Evolutionary conservation across 2,329 filamentous ascomycete species (phyloP).

Genomic region (Colletotrichum zoysiae): DNA sequence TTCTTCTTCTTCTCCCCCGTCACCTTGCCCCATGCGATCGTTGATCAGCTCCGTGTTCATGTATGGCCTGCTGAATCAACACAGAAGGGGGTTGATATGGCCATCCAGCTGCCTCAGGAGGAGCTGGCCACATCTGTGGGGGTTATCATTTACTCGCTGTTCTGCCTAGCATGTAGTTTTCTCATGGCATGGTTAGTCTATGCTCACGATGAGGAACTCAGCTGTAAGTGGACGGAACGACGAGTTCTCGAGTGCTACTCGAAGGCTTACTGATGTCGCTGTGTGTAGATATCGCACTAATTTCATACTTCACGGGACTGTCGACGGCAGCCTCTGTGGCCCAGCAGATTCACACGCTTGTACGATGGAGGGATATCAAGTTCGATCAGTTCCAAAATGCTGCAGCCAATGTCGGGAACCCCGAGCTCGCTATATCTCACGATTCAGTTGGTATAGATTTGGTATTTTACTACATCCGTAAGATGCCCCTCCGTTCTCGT

Average conservation of each 20-base stretch:
- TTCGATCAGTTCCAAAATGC: slow-evolving; percentile 54
- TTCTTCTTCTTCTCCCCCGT: slow-evolving; percentile 21
- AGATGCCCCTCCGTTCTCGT: slow-evolving; percentile 39
- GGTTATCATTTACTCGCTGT: slow-evolving; percentile 52
- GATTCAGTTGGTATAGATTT: slow-evolving; percentile 56
- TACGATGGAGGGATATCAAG: slow-evolving; percentile 56
- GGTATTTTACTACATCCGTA: slow-evolving; percentile 62
- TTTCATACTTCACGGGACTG: slow-evolving; percentile 54
- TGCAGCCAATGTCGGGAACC: slow-evolving; percentile 50
- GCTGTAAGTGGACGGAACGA: slow-evolving; percentile 51
- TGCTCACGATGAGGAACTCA: slow-evolving; percentile 55
- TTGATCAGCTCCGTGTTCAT: slow-evolving; percentile 33
- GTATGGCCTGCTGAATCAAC: slow-evolving; percentile 27
- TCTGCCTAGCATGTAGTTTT: slow-evolving; percentile 50
- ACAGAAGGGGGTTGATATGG: slow-evolving; percentile 48
- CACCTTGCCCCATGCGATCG: slow-evolving; percentile 32
- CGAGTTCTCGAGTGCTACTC: not conserved
- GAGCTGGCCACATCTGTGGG: slow-evolving; percentile 50
- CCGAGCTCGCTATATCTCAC: slow-evolving; percentile 58
- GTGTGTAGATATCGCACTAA: slow-evolving; percentile 54
- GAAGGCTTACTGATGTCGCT: slow-evolving; percentile 23
- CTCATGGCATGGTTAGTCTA: slow-evolving; percentile 55
- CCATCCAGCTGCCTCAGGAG: slow-evolving; percentile 51
- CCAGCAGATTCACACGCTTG: slow-evolving; percentile 58
- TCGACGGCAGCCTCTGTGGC: slow-evolving; percentile 54